A percentile compares a stretch with the other conserved stretches of the same genome.
Evolutionary conservation across 2,329 filamentous ascomycete genomes (phyloP).

Genomic region (Westerdykella aurantiaca): DNA sequence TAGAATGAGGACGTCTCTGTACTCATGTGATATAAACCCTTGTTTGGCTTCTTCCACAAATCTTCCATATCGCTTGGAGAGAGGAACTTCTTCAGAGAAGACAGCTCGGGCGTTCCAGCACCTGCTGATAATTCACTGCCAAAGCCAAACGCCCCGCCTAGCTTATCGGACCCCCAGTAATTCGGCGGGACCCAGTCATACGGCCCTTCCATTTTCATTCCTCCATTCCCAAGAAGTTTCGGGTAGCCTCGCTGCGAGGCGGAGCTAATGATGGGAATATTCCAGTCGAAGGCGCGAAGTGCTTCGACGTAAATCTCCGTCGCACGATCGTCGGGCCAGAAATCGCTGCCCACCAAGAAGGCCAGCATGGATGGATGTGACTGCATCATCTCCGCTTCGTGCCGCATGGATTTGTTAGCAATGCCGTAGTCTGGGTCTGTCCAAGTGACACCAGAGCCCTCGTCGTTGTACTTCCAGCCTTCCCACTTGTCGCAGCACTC

Average conservation of each 20-base stretch:
- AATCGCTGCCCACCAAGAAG: slow-evolving; percentile 58
- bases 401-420: slow-evolving; percentile 51
- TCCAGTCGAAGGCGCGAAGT: slow-evolving; percentile 50
- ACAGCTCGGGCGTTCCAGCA: slow-evolving; percentile 56
- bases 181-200: slow-evolving; percentile 63
- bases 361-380: slow-evolving; percentile 54
- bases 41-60: slow-evolving; percentile 52
- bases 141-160: slow-evolving; percentile 58
- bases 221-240: slow-evolving; percentile 48
- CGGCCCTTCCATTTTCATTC: slow-evolving; percentile 62
- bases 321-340: slow-evolving; percentile 56
- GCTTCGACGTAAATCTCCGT: slow-evolving; percentile 50
- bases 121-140: slow-evolving; percentile 58
- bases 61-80: slow-evolving; percentile 47
- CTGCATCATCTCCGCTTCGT: slow-evolving; percentile 57
- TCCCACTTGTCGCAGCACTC: slow-evolving; percentile 67
- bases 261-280: slow-evolving; percentile 53
- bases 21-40: slow-evolving; percentile 56
- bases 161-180: slow-evolving; percentile 54
- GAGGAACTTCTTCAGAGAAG: slow-evolving; percentile 52
- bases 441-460: slow-evolving; percentile 47
- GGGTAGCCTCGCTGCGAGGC: slow-evolving; percentile 53
- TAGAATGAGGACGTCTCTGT: slow-evolving; percentile 52
- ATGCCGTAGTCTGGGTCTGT: slow-evolving; percentile 50
- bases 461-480: slow-evolving; percentile 55